Evolutionary conservation across 805 yeast genomes (phyloP), one percentile per base, ranked within the genome.

Genomic region (Torulaspora franciscae): DNA sequence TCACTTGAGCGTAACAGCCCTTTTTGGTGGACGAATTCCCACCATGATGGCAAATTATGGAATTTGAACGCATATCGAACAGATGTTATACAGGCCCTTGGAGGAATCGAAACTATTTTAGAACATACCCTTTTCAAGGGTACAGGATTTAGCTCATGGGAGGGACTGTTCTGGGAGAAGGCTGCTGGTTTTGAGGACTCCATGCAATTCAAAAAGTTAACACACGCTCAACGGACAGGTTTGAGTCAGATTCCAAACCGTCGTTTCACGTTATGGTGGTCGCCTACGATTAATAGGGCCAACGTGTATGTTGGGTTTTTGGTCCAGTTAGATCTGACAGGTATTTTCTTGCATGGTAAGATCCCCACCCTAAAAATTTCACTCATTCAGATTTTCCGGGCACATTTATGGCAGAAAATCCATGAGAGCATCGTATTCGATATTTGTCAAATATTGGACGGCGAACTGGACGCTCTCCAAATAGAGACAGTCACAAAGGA

Each of bases 191-290:
- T 90, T 62, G 99, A 93, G 65, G 99, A 93, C 58, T 85, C 96
- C 0, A 76, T 93, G 77, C 91, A 90, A 62, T 86, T 89, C 67
- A 89, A 90, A 65, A 93, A 91, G 62, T 75, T 93, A 55, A 93
- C 99, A 1, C 91, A 91, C 66, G 99, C 99, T 1, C 99, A 93
- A 71, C 74, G 99, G 58, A 83, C 96, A 4, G 99, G 99, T 62
- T 75, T 93, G 52, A 86, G 95, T 59, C 99, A 93, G 68, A 91
- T 93, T 58, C 99, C 99, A 3, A 93, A 93, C 62, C 82, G 99
- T 63, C 77, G 99, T 37, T 93, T 93, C 62, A 93, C 99, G 0
- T 70, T 93, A 25, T 93, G 99, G 99, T 93, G 99, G 99, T 89
- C 97, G 0, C 99, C 99, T 5, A 93, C 99, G 0, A 93, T 93